Percentiles rank a stretch among this genome's conserved stretches.
These are phyloP conservation scores for Chlorella variabilis DNA, from an alignment of 163 green algal species.

Conservation along the genomic window DNA sequence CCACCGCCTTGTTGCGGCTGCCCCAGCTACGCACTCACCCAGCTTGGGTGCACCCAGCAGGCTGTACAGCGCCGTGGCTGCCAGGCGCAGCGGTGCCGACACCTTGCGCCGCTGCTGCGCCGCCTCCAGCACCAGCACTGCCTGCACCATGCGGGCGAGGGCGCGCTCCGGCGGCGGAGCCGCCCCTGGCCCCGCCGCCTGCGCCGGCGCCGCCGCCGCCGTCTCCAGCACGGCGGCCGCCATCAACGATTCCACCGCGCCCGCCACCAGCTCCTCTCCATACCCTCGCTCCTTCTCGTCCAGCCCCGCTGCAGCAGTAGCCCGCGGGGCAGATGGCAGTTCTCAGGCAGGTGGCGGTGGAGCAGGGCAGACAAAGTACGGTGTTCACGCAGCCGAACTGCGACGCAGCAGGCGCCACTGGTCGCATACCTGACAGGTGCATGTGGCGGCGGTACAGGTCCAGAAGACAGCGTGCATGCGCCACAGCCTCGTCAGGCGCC, in stretches of 20 bases:
- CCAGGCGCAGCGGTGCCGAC: conserved; percentile 55
- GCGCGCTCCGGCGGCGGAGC: not conserved
- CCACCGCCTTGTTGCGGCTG: too few species aligned
- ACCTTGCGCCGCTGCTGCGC: conserved; percentile 46
- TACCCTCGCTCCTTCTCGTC: conserved; percentile 81
- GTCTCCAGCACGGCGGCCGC: conserved; percentile 38
- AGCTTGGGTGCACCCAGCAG: conserved; percentile 57
- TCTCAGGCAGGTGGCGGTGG: not conserved
- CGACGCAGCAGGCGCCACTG: too few species aligned
- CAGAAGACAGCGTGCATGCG: conserved; percentile 37
- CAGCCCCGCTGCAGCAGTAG: conserved; percentile 42
- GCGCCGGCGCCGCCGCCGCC: not conserved
- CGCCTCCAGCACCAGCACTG: conserved; percentile 48
- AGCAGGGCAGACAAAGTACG: too few species aligned
- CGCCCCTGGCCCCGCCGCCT: not conserved
- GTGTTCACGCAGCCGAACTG: too few species aligned
- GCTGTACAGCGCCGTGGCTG: conserved; percentile 51
- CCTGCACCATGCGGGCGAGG: conserved; percentile 41
- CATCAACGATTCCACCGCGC: conserved; percentile 66
- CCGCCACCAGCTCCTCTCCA: conserved; percentile 73
- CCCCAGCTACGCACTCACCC: conserved; percentile 8
- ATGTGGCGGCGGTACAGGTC: conserved; percentile 47
- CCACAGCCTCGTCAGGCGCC: not conserved
- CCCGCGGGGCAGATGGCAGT: not conserved
- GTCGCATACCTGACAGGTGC: conserved; percentile 53